phyloP scores from a whole-genome alignment of 163 green algal species.

The Volvox carteri region DNA sequence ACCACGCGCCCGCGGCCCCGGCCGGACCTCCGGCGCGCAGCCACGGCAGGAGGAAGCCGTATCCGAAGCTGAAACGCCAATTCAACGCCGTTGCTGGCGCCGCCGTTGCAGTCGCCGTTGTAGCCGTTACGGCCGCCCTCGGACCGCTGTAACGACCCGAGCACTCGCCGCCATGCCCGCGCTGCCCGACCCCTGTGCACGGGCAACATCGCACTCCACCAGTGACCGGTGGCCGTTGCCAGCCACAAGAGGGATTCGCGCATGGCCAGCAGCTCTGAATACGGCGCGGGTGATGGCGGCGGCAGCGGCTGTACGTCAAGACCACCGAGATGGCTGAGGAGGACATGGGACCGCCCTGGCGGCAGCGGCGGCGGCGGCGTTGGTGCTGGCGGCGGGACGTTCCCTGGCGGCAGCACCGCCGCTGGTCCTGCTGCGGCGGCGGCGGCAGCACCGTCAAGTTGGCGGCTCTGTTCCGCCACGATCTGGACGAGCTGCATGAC shows the following conservation, averaged over 20 bases:
- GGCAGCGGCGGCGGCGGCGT: neutral
- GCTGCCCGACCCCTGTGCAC: neutral
- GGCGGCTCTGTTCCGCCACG: neutral
- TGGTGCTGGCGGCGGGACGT: neutral
- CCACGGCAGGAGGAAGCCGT: neutral
- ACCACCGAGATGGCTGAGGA: too few species aligned
- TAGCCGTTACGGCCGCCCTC: neutral
- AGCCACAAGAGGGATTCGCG: slow-evolving; percentile 31
- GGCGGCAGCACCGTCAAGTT: neutral
- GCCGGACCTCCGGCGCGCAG: too few species aligned
- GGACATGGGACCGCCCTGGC: neutral
- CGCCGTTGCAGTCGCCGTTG: neutral
- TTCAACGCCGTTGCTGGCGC: neutral
- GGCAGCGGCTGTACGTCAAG: too few species aligned
- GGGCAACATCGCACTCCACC: slow-evolving; percentile 12
- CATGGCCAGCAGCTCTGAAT: too few species aligned
- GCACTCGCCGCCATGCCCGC: neutral
- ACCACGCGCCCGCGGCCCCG: too few species aligned
- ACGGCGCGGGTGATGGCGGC: too few species aligned
- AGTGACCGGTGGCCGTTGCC: neutral
- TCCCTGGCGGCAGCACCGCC: neutral
- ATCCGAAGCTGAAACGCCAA: neutral
- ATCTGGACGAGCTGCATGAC: slow-evolving; percentile 2
- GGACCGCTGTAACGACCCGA: neutral
- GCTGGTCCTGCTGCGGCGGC: neutral